A percentile compares a stretch with the other conserved stretches of the same genome.
phyloP scores from a whole-genome alignment of 108 stramenopile species.

The Skeletonema grethae region DNA sequence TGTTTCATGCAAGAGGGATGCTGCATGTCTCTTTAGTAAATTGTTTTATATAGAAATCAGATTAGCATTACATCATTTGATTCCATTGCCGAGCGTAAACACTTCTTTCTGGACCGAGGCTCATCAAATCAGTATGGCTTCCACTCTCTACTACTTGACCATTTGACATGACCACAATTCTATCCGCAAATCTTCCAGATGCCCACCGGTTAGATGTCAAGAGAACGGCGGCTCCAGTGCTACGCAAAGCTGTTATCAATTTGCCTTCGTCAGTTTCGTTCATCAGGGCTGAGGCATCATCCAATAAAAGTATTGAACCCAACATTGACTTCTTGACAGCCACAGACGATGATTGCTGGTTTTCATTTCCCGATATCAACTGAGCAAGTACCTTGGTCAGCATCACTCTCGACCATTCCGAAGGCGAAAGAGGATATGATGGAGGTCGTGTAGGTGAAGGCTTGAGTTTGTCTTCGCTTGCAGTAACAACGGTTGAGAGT shows the following conservation, averaged over 20 bases:
- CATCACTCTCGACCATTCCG: slow-evolving; percentile 85
- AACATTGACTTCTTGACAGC: slow-evolving; percentile 67
- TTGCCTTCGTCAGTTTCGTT: slow-evolving; percentile 80
- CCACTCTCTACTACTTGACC: slow-evolving; percentile 85
- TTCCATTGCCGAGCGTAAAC: slow-evolving; percentile 87
- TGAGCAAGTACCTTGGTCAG: slow-evolving; percentile 78
- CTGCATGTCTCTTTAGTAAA: slow-evolving; percentile 2
- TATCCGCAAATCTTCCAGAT: slow-evolving; percentile 79
- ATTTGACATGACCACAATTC: slow-evolving; percentile 75
- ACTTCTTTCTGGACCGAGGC: slow-evolving; percentile 77
- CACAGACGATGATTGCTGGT: slow-evolving; percentile 54
- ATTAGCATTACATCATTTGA: slow-evolving; percentile 50
- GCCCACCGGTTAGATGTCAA: slow-evolving; percentile 82
- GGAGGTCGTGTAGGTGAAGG: slow-evolving; percentile 66
- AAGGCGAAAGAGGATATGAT: slow-evolving; percentile 64
- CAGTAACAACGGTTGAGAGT: slow-evolving; percentile 73
- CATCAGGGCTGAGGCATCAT: slow-evolving; percentile 72
- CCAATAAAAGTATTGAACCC: slow-evolving; percentile 81
- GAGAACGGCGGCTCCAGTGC: slow-evolving; percentile 79
- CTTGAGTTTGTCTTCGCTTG: slow-evolving; percentile 80
- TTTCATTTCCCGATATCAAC: slow-evolving; percentile 78
- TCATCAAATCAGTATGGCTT: slow-evolving; percentile 77
- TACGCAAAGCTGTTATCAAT: slow-evolving; percentile 63
- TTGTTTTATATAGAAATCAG: slow-evolving; percentile 9
- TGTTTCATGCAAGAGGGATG: slow-evolving; percentile 1